Percentiles rank a stretch among this genome's conserved stretches.
phyloP scores from a whole-genome alignment of 495 filamentous ascomycete genomes.

The Talaromyces adpressus region DNA sequence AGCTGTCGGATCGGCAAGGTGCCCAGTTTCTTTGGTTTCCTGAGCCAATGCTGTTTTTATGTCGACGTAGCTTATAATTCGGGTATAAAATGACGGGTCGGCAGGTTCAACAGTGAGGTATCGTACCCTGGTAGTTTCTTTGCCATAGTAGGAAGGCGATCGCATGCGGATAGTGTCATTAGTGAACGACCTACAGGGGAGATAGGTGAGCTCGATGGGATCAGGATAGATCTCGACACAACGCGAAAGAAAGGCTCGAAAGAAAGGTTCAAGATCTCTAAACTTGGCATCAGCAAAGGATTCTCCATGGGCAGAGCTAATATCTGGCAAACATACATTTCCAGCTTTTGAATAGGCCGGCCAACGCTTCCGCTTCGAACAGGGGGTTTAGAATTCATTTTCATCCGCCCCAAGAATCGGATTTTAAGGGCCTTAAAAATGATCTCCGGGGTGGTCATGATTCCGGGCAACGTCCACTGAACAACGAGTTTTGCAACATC shows the following conservation, averaged over 20 bases:
- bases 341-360: not conserved
- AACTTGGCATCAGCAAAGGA: not conserved
- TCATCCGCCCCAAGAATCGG: not conserved
- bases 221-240: not conserved
- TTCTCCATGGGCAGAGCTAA: not conserved
- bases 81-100: not conserved
- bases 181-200: not conserved
- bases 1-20: not conserved
- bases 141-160: not conserved
- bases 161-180: not conserved
- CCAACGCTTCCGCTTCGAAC: not conserved
- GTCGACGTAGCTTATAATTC: not conserved
- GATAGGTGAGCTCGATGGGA: not conserved
- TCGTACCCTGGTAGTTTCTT: not conserved
- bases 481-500: not conserved
- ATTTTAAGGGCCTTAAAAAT: not conserved
- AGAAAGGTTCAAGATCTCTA: not conserved
- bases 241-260: slow-evolving; percentile 1
- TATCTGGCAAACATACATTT: not conserved
- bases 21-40: not conserved
- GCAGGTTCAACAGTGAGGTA: not conserved
- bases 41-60: not conserved
- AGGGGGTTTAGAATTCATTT: not conserved
- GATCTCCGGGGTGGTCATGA: not conserved
- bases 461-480: not conserved